Percentiles rank a stretch among this genome's conserved stretches.
phyloP scores from a whole-genome alignment of 169 alveolate genomes.

The Cyclospora cayetanensis region DNA sequence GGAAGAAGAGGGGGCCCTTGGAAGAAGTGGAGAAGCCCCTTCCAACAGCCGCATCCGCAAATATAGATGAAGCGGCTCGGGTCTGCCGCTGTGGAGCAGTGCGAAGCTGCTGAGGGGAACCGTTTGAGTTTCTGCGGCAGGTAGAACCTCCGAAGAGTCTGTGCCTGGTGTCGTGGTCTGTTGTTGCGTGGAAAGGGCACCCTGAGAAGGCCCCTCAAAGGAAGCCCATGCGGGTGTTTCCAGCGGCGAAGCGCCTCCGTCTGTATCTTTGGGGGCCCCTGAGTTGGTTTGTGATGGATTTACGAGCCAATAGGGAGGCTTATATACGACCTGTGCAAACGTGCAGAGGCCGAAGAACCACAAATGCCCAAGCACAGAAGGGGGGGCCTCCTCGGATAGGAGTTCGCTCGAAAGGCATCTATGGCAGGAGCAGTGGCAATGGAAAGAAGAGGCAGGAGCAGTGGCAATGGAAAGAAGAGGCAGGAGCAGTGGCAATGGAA shows the following conservation, averaged over 20 bases:
- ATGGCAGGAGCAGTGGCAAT: too few species aligned
- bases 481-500: not conserved
- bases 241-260: not conserved
- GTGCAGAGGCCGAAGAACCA: not conserved
- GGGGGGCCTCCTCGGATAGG: too few species aligned
- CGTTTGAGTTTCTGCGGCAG: too few species aligned
- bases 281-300: not conserved
- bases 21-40: not conserved
- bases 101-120: not conserved
- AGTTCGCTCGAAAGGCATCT: too few species aligned
- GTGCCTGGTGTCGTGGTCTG: not conserved
- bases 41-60: not conserved
- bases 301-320: conserved; percentile 11
- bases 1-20: conserved; percentile 8
- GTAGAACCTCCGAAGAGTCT: too few species aligned
- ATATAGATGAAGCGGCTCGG: conserved; percentile 4
- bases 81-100: not conserved
- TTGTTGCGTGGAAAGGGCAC: not conserved
- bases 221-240: not conserved
- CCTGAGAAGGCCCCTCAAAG: not conserved
- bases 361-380: too few species aligned
- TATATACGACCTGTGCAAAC: not conserved
- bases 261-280: not conserved
- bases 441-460: too few species aligned
- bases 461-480: too few species aligned